Evolutionary conservation across 2,329 filamentous ascomycete species (phyloP), one percentile per base, ranked within the genome.

Genomic region (Aspergillus piperis): DNA sequence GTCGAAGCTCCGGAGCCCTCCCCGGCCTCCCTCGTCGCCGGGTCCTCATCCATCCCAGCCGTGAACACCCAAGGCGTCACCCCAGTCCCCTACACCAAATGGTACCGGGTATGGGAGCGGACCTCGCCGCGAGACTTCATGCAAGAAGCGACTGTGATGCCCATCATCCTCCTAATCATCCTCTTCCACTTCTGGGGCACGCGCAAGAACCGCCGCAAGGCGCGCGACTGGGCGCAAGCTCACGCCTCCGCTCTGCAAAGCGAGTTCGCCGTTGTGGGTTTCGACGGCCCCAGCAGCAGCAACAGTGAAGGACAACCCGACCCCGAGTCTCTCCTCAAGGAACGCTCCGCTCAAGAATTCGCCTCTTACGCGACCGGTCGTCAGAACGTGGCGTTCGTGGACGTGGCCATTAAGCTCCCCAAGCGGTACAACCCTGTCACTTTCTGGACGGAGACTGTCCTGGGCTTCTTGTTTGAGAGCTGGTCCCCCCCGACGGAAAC

Each of bases 101-200:
- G 95, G 95, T 99, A 98, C 81, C 92, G 92, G 59, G 83, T 98
- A 63, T 95, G 96, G 84, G 93, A 98, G 84, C 92, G 95, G 72
- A 88, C 93, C 71, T 88, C 88, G 25, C 81, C 89, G 62, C 84
- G 83, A 71, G 95, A 99, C 76, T 99, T 99, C 84, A 88, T 88
- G 79, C 85, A 89, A 70, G 95, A 99, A 81, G 89, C 90, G 61
- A 80, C 92, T 75, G 90, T 99, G 70, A 80, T 97, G 62, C 84
- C 86, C 36, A 82, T 92, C 71, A 86, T 97, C 68, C 72, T 88
- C 57, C 66, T 96, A 56, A 85, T 97, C 66, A 82, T 97, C 66
- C 74, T 88, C 44, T 80, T 96, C 64, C 93, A 98, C 75, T 78
- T 96, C 71, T 86, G 92, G 80, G 95, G 95, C 60, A 88, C 90